Percentiles rank a stretch among this genome's conserved stretches.
Evolutionary conservation across 1,284 basidiomycete species (phyloP).

Genomic region (Pterulicium gracile): DNA sequence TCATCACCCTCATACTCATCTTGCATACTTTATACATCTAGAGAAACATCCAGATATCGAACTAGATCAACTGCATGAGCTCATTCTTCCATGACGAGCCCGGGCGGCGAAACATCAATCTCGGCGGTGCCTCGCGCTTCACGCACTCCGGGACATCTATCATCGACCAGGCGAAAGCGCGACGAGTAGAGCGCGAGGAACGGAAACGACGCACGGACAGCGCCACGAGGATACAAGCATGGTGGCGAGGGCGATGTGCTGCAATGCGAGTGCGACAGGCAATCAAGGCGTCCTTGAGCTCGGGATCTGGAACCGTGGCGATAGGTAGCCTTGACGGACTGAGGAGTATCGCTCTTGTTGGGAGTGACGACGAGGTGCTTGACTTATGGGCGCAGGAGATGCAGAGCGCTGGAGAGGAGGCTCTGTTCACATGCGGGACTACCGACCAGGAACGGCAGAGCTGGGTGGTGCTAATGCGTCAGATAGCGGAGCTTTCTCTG

Average conservation of each 20-base stretch:
- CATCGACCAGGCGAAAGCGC: slow-evolving; percentile 47
- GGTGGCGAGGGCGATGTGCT: slow-evolving; percentile 45
- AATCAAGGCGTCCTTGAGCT: slow-evolving; percentile 35
- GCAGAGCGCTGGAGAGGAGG: slow-evolving; percentile 15
- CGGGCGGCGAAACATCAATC: slow-evolving; percentile 57
- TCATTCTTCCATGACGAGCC: background rate
- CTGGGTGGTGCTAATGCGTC: slow-evolving; percentile 48
- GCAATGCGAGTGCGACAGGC: slow-evolving; percentile 27
- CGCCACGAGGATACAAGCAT: slow-evolving; percentile 54
- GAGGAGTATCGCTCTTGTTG: slow-evolving; percentile 50
- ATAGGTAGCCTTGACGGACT: slow-evolving; percentile 40
- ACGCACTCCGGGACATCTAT: slow-evolving; percentile 40
- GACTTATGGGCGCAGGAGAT: slow-evolving; percentile 40
- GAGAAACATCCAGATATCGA: no score
- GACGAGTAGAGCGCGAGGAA: slow-evolving; percentile 46
- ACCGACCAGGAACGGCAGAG: slow-evolving; percentile 27
- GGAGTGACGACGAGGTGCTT: slow-evolving; percentile 42
- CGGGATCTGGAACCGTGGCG: no score
- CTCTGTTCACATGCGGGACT: slow-evolving; percentile 23
- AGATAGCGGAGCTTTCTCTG: slow-evolving; percentile 37
- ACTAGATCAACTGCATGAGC: no score
- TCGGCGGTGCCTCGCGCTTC: slow-evolving; percentile 52
- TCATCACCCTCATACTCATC: no score
- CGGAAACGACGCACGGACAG: slow-evolving; percentile 43
- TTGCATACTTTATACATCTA: no score